Evolutionary conservation across 176 grass and related monocot genomes (phyloP).

Genomic region (Areca catechu): DNA sequence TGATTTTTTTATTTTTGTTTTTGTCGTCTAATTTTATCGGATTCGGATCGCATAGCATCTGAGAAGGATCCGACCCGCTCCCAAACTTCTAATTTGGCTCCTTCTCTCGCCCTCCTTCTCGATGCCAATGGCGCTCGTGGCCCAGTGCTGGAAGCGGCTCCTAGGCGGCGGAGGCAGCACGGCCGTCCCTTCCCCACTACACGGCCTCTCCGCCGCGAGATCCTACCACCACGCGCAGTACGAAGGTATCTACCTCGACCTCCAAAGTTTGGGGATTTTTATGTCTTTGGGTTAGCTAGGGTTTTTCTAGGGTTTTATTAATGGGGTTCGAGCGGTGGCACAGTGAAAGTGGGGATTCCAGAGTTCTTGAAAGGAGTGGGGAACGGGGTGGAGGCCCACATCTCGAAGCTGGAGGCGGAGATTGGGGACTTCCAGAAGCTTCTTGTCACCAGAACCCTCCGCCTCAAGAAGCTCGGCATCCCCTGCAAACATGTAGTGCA

Average conservation of each 20-base stretch:
- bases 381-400: constrained; percentile 59
- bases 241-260: constrained; percentile 30
- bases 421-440: constrained; percentile 63
- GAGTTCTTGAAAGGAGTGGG: constrained; percentile 82
- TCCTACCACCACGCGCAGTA: constrained; percentile 28
- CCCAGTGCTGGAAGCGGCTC: too few relatives aligned
- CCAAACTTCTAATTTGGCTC: too few relatives aligned
- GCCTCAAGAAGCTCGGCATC: constrained; percentile 83
- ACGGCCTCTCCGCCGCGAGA: constrained; percentile 4
- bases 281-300: too few relatives aligned
- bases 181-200: neutral
- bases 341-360: constrained; percentile 73
- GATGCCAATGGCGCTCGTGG: too few relatives aligned
- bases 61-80: too few relatives aligned
- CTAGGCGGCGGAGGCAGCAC: neutral
- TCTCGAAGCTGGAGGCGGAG: constrained; percentile 57
- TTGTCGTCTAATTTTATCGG: too few relatives aligned
- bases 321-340: neutral
- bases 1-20: too few relatives aligned
- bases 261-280: too few relatives aligned
- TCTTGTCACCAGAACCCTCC: constrained; percentile 60
- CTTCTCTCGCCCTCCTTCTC: too few relatives aligned
- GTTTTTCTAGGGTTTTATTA: constrained; percentile 4
- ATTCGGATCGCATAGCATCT: too few relatives aligned
- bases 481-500: constrained; percentile 60